These are phyloP conservation scores for Candida odintsovae DNA, from an alignment of 805 yeast species.

Conservation along the genomic window DNA sequence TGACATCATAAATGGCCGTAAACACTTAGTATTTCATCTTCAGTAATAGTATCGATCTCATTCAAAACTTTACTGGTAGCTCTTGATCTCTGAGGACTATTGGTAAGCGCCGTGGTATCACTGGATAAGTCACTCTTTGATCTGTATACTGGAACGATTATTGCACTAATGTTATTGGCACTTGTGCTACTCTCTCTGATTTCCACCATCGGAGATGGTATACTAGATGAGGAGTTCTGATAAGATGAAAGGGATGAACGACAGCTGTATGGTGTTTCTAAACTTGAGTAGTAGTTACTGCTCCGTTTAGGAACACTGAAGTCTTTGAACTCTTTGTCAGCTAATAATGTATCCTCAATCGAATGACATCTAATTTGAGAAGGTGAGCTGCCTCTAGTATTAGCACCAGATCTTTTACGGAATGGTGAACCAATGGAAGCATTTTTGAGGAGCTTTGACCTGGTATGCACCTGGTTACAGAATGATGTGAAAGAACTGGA, in stretches of 20 bases:
- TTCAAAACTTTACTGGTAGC: background rate
- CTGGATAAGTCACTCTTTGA: background rate
- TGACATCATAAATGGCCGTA: slow-evolving; percentile 4
- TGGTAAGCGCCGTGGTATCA: too few relatives aligned
- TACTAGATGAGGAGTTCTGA: background rate
- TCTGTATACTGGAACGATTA: background rate
- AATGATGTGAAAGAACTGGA: background rate
- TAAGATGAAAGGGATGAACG: background rate
- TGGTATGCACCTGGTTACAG: background rate
- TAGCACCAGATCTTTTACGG: background rate
- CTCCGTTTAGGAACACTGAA: slow-evolving; percentile 7
- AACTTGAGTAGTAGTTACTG: slow-evolving; percentile 4
- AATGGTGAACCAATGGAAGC: background rate
- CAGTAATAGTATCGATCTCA: background rate
- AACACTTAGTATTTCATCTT: slow-evolving; percentile 3
- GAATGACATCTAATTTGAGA: slow-evolving; percentile 15
- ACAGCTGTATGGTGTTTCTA: background rate
- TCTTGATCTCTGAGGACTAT: background rate
- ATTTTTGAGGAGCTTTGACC: background rate
- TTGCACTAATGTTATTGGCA: background rate
- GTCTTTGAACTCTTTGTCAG: slow-evolving; percentile 20
- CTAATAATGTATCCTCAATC: slow-evolving; percentile 21
- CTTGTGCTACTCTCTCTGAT: background rate
- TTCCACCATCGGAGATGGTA: background rate
- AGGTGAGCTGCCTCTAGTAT: slow-evolving; percentile 3